Base-by-base conservation (phyloP, 148 eudicot genomes). In the Chenopodium formosanum region DNA sequence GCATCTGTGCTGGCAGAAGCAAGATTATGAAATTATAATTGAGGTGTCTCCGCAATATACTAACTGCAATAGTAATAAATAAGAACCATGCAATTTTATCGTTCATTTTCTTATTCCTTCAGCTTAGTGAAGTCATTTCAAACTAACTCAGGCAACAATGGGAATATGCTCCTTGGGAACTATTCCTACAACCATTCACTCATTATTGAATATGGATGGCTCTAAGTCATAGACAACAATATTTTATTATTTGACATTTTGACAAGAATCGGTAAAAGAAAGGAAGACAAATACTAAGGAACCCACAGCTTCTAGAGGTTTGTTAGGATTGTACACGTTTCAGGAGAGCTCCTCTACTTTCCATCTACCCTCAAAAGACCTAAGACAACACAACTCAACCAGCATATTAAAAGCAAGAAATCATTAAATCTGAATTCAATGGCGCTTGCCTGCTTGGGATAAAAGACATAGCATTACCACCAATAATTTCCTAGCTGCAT, bases 261-360 rank as follows among this genome's bases (percentile, higher is more conserved):
- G 62, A 71, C 76, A 70, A 56, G 27, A 58, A 71, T 72, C 60
- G 52, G 72, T 44, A 72, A 80, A 80, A 60, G 69, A 79, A 70
- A 50, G 75, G 58, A 40, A 70, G 58, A 37, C 58, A 72, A 40
- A 40, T 9, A 44, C 62, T 16, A 56, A 3, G 22, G 62, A 14
- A 56, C 40, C 81, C 76, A 58, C 52, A 71, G 82, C 67, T 40
- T 69, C 67, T 32, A 40, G 34, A 22, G 17, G 29, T 17, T 40
- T 80, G 20, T 40, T 44, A 23, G 20, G 23, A 13, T 79, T 70
- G 23, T 56, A 22, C 23, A 74, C 68, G 69, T 63, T 34, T 31
- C 56, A 9, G 10, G 22, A 46, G 22, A 40, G 52, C 22, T 1
- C 44, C 44, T 4, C 27, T 20, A 5, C 44, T 25, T 1, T 11